These are phyloP conservation scores for Papiliotrema fonsecae DNA, from an alignment of 1,284 basidiomycete species.

Conservation along the genomic window DNA sequence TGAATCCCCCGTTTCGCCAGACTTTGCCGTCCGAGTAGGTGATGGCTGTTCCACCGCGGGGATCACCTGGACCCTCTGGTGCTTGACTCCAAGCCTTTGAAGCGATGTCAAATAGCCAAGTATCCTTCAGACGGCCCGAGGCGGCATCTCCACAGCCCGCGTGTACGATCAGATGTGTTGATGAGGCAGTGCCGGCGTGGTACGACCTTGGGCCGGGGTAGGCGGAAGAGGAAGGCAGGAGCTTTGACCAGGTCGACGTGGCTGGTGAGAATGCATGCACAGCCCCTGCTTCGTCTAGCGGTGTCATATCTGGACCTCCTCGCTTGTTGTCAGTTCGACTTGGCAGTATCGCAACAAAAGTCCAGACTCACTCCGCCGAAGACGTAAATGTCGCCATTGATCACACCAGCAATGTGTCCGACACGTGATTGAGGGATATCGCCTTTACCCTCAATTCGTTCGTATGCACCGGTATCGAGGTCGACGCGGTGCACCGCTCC, in stretches of 20 bases:
- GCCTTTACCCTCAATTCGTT: slow-evolving; percentile 9
- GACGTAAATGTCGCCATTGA: slow-evolving; percentile 22
- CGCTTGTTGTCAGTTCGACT: slow-evolving; percentile 12
- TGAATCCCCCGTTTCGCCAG: slow-evolving; percentile 32
- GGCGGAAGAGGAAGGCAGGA: slow-evolving; percentile 1
- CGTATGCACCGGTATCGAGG: slow-evolving; percentile 15
- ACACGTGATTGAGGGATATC: slow-evolving; percentile 25
- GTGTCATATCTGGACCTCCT: slow-evolving; percentile 22
- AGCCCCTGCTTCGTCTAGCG: slow-evolving; percentile 21
- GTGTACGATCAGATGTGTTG: slow-evolving; percentile 19
- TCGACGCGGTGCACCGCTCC: slow-evolving; percentile 22
- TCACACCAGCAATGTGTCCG: slow-evolving; percentile 21
- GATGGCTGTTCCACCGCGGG: slow-evolving; percentile 24
- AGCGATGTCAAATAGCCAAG: slow-evolving; percentile 22
- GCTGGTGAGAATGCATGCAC: slow-evolving; percentile 21
- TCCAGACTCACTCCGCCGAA: slow-evolving; percentile 27
- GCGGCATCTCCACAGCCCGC: slow-evolving; percentile 24
- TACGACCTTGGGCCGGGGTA: slow-evolving; percentile 19
- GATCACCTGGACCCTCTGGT: slow-evolving; percentile 21
- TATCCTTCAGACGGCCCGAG: slow-evolving; percentile 20
- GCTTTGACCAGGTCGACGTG: slow-evolving; percentile 14
- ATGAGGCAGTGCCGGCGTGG: slow-evolving; percentile 15
- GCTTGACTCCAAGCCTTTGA: slow-evolving; percentile 14
- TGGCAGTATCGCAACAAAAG: background rate
- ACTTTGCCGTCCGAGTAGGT: slow-evolving; percentile 8